Conservation (phyloP, 1,139 yeast genomes). For the Lodderomyces elongisporus region DNA sequence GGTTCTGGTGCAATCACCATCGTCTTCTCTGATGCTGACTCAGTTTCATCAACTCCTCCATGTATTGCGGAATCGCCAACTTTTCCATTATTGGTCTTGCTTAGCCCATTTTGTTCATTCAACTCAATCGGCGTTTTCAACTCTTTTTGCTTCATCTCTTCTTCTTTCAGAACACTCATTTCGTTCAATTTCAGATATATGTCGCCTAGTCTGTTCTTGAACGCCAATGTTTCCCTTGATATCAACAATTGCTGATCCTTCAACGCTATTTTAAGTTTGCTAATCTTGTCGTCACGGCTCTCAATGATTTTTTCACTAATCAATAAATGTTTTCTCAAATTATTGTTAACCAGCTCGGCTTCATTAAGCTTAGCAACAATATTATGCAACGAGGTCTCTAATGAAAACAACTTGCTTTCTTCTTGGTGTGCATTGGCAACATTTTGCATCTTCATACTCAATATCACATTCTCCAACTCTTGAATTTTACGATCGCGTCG, state of each 20-base stretch:
- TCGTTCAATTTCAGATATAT: conserved; percentile 14
- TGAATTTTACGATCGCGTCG: conserved; percentile 34
- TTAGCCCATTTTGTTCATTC: conserved; percentile 37
- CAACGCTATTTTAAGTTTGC: conserved; percentile 48
- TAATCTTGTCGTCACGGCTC: conserved; percentile 56
- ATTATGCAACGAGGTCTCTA: conserved; percentile 36
- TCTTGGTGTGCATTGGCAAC: conserved; percentile 40
- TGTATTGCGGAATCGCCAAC: too few relatives aligned
- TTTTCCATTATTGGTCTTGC: conserved; percentile 11
- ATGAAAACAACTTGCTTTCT: conserved; percentile 36
- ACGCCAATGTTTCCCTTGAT: conserved; percentile 46
- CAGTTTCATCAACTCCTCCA: too few relatives aligned
- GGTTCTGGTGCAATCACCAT: too few relatives aligned
- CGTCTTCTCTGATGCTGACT: too few relatives aligned
- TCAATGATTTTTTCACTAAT: conserved; percentile 57
- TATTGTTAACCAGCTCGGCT: conserved; percentile 34
- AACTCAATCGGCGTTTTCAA: too few relatives aligned
- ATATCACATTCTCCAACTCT: conserved; percentile 33
- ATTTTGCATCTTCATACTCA: conserved; percentile 32
- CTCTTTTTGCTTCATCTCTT: background rate
- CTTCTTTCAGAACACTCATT: background rate
- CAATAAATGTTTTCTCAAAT: conserved; percentile 41
- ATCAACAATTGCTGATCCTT: conserved; percentile 48
- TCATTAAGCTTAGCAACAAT: conserved; percentile 37
- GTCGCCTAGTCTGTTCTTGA: conserved; percentile 44